A percentile compares a stretch with the other conserved stretches of the same genome.
phyloP scores from a whole-genome alignment of 2,329 filamentous ascomycete genomes.

The Neurospora sp. region DNA sequence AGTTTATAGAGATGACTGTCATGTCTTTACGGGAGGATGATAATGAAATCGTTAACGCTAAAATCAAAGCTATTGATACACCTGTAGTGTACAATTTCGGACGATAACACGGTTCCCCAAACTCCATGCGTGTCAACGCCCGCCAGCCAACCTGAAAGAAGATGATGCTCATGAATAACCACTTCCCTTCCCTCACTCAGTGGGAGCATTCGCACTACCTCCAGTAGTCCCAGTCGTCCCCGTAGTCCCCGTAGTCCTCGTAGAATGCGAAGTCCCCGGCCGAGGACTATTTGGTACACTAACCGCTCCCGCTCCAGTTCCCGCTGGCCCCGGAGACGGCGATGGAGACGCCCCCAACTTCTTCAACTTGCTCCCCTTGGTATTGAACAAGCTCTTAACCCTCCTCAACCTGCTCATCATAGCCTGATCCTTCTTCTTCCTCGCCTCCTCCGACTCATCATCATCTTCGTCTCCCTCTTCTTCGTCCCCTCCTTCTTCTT shows the following conservation, averaged over 20 bases:
- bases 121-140: neutral
- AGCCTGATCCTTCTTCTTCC: slow-evolving; percentile 57
- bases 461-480: slow-evolving; percentile 32
- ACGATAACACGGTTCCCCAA: neutral
- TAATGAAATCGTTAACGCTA: neutral
- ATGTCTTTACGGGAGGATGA: neutral
- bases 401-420: slow-evolving; percentile 62
- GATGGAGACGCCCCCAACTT: slow-evolving; percentile 5
- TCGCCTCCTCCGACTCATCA: slow-evolving; percentile 38
- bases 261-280: slow-evolving; percentile 18
- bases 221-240: neutral
- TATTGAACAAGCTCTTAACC: slow-evolving; percentile 63
- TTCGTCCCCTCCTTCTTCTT: slow-evolving; percentile 7
- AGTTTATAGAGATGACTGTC: neutral
- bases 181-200: neutral
- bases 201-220: neutral
- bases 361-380: slow-evolving; percentile 48
- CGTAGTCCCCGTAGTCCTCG: neutral
- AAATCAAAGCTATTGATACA: neutral
- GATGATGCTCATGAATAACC: neutral
- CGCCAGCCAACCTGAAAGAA: neutral
- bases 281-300: slow-evolving; percentile 5
- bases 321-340: neutral
- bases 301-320: neutral
- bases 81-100: neutral